Evolutionary conservation across 23 red algal genomes (phyloP).

Genomic region (Gracilaria gracilis): DNA sequence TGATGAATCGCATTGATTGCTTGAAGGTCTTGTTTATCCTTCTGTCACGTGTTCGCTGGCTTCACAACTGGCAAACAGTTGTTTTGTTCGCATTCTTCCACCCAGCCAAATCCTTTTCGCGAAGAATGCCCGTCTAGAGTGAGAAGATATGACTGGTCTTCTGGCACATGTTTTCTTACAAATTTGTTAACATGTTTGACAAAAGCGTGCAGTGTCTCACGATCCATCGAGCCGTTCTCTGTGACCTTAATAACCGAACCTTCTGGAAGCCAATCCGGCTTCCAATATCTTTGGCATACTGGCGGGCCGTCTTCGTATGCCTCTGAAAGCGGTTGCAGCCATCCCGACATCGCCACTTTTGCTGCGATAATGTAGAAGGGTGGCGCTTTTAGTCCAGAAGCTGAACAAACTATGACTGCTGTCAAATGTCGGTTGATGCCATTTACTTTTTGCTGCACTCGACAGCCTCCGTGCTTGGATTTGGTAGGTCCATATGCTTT

Average conservation of each 20-base stretch:
- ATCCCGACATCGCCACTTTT: background rate
- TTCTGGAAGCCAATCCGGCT: slow-evolving; percentile 6
- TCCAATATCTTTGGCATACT: background rate
- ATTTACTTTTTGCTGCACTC: too few species aligned
- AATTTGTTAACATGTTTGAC: background rate
- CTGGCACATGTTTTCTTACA: background rate
- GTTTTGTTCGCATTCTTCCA: slow-evolving; percentile 25
- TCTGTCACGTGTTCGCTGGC: slow-evolving; percentile 36
- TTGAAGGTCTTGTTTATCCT: slow-evolving; percentile 33
- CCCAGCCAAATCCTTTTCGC: slow-evolving; percentile 34
- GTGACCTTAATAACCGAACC: slow-evolving; percentile 24
- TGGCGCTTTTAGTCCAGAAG: slow-evolving; percentile 33
- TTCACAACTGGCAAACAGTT: slow-evolving; percentile 8
- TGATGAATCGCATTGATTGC: background rate
- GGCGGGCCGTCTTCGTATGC: background rate
- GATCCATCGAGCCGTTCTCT: slow-evolving; percentile 45
- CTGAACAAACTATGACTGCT: slow-evolving; percentile 14
- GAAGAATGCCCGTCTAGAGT: slow-evolving; percentile 33
- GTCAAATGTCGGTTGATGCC: too few species aligned
- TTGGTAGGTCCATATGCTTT: slow-evolving; percentile 5
- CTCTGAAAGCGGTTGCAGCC: background rate
- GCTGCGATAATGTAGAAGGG: slow-evolving; percentile 40
- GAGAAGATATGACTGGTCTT: background rate
- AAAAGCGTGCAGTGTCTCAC: background rate
- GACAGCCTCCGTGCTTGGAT: background rate